Evolutionary conservation across 768 basidiomycete species (phyloP).

Genomic region (Boletellus ananas): DNA sequence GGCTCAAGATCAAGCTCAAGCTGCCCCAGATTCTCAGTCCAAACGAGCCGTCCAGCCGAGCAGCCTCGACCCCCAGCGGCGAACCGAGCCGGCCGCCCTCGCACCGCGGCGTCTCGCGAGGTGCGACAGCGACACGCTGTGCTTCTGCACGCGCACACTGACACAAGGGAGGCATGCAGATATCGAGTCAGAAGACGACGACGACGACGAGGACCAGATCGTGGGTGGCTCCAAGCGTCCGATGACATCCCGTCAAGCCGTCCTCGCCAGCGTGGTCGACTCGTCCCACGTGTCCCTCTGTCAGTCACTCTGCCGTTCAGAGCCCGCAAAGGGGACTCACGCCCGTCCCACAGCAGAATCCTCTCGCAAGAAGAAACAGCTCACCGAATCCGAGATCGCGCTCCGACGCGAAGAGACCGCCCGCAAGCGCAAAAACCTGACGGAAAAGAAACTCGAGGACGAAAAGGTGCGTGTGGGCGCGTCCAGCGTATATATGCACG

Average conservation of each 20-base stretch:
- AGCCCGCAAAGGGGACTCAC: not conserved
- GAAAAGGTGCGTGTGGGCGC: constrained; percentile 55
- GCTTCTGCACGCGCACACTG: too few relatives aligned
- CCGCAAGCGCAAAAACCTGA: constrained; percentile 73
- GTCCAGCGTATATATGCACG: not conserved
- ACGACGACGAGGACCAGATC: constrained; percentile 42
- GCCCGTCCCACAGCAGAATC: constrained; percentile 9
- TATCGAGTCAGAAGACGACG: constrained; percentile 16
- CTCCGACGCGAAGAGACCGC: constrained; percentile 77
- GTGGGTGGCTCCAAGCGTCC: constrained; percentile 30
- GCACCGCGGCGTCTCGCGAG: constrained; percentile 25
- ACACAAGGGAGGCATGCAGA: too few relatives aligned
- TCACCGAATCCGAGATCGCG: constrained; percentile 71
- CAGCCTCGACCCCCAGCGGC: constrained; percentile 22
- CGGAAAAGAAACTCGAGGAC: constrained; percentile 81
- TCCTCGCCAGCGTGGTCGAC: constrained; percentile 64
- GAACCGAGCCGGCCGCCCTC: constrained; percentile 24
- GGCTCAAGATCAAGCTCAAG: constrained; percentile 62
- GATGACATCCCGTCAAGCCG: constrained; percentile 64
- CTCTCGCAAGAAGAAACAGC: constrained; percentile 53
- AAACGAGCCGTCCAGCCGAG: constrained; percentile 30
- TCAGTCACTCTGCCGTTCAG: constrained; percentile 17
- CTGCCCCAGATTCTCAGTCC: constrained; percentile 39
- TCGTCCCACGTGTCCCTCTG: constrained; percentile 66
- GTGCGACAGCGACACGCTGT: constrained; percentile 4